A percentile compares a stretch with the other conserved stretches of the same genome.
Conservation (phyloP, 2,329 filamentous ascomycete genomes). For the Aspergillus ruber region DNA sequence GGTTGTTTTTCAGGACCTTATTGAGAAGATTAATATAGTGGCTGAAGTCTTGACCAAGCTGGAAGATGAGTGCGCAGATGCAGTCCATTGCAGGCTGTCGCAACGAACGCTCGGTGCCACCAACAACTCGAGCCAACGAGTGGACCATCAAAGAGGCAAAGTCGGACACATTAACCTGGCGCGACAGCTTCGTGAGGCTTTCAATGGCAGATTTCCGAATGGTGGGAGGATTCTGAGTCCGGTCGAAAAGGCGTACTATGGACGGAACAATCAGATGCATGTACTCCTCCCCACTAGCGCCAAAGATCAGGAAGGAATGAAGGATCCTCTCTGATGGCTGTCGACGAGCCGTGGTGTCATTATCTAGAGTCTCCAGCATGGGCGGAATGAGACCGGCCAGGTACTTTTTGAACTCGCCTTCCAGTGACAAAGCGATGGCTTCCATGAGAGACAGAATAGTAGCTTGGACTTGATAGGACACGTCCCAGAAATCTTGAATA, state of each 20-base stretch:
- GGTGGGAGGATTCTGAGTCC: conserved; percentile 68
- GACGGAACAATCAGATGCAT: conserved; percentile 98
- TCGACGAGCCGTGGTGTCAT: conserved; percentile 69
- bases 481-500: conserved; percentile 84
- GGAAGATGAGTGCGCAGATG: conserved; percentile 88
- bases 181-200: conserved; percentile 85
- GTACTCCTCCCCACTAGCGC: conserved; percentile 92
- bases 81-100: conserved; percentile 85
- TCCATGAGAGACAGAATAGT: conserved; percentile 91
- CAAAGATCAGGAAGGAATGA: conserved; percentile 93
- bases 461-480: conserved; percentile 70
- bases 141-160: conserved; percentile 96
- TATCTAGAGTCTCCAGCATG: conserved; percentile 90
- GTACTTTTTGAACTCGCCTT: conserved; percentile 97
- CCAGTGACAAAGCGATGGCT: conserved; percentile 84
- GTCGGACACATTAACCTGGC: conserved; percentile 94
- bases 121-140: conserved; percentile 75
- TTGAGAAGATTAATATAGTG: conserved; percentile 93
- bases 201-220: conserved; percentile 88
- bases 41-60: conserved; percentile 88
- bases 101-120: conserved; percentile 63
- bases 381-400: conserved; percentile 80
- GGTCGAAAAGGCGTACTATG: conserved; percentile 91
- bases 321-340: conserved; percentile 82
- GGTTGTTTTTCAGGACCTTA: conserved; percentile 71